Percentiles rank a stretch among this genome's conserved stretches.
Evolutionary conservation across 116 monocot genomes (phyloP).

Genomic region (Cymodocea nodosa): DNA sequence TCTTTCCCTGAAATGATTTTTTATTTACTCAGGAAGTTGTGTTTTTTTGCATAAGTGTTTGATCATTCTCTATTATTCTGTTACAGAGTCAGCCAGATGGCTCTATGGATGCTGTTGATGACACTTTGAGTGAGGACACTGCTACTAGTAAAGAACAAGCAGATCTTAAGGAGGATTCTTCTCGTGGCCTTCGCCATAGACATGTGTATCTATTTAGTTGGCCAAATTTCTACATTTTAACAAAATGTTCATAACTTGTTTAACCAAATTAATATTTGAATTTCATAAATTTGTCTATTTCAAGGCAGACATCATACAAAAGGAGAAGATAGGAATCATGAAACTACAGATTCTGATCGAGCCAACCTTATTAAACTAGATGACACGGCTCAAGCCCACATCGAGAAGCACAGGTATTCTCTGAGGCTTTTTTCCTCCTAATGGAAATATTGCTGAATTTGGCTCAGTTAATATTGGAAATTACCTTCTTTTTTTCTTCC

Average conservation of each 20-base stretch:
- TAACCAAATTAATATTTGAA: too few relatives aligned
- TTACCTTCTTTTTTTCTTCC: background rate
- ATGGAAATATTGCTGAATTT: background rate
- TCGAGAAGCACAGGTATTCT: slow-evolving; percentile 81
- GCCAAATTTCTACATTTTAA: background rate
- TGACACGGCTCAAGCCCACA: slow-evolving; percentile 54
- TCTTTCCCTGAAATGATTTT: too few relatives aligned
- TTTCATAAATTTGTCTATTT: background rate
- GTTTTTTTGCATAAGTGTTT: too few relatives aligned
- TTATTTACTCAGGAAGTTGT: too few relatives aligned
- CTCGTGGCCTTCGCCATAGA: slow-evolving; percentile 47
- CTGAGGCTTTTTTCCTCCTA: background rate
- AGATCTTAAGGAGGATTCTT: background rate
- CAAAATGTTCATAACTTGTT: too few relatives aligned
- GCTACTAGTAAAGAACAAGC: slow-evolving; percentile 6
- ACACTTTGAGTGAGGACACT: background rate
- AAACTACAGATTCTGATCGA: slow-evolving; percentile 19
- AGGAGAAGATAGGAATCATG: slow-evolving; percentile 26
- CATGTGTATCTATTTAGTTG: slow-evolving; percentile 26
- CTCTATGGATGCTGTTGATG: slow-evolving; percentile 18
- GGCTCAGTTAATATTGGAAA: background rate
- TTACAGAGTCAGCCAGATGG: slow-evolving; percentile 21
- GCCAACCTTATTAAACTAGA: slow-evolving; percentile 51
- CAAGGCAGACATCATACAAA: slow-evolving; percentile 29
- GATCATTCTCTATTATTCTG: background rate